Evolutionary conservation across 129 eudicot species (phyloP).

Genomic region (Saussurea involucrata): DNA sequence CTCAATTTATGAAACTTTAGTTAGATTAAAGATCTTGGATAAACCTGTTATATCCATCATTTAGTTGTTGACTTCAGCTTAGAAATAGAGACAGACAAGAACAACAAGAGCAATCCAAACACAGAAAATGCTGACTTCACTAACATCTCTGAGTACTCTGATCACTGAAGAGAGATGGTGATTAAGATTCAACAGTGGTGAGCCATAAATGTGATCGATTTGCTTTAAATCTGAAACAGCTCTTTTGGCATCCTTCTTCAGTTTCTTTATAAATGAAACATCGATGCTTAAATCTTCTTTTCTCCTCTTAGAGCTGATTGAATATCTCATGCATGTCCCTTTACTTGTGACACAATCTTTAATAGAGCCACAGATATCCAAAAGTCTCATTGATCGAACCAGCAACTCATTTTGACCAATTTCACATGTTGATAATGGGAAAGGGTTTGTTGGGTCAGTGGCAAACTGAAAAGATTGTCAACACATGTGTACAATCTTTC

Average conservation of each 20-base stretch:
- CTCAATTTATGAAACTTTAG: too few relatives aligned
- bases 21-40: too few relatives aligned
- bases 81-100: slow-evolving; percentile 29
- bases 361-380: slow-evolving; percentile 44
- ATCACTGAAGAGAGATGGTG: slow-evolving; percentile 18
- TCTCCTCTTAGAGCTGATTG: slow-evolving; percentile 26
- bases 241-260: slow-evolving; percentile 24
- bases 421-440: slow-evolving; percentile 8
- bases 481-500: slow-evolving; percentile 25
- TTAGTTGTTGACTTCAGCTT: neutral
- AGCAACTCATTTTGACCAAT: slow-evolving; percentile 25
- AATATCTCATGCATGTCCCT: slow-evolving; percentile 21
- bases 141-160: slow-evolving; percentile 23
- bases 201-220: neutral
- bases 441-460: slow-evolving; percentile 7
- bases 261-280: slow-evolving; percentile 19
- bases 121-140: slow-evolving; percentile 17
- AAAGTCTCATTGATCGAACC: slow-evolving; percentile 40
- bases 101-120: slow-evolving; percentile 24
- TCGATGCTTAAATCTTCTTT: slow-evolving; percentile 27
- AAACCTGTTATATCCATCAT: too few relatives aligned
- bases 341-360: slow-evolving; percentile 35
- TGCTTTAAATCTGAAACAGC: slow-evolving; percentile 22
- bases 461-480: slow-evolving; percentile 16
- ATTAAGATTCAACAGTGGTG: neutral